A percentile compares a stretch with the other conserved stretches of the same genome.
Evolutionary conservation across 2,329 filamentous ascomycete species (phyloP).

Genomic region (Diaporthe humulicola): DNA sequence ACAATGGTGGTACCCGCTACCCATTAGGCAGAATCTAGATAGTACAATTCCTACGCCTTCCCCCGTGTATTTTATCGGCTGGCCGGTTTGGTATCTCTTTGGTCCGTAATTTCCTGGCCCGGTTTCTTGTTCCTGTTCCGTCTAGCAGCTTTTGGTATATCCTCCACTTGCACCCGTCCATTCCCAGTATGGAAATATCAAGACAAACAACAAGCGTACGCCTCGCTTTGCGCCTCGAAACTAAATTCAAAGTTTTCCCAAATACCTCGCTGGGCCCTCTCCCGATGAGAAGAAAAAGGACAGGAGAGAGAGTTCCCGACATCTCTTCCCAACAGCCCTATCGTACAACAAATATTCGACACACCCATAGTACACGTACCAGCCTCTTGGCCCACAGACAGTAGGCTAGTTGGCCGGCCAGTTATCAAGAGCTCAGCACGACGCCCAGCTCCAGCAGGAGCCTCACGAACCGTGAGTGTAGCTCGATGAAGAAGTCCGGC

Average conservation of each 20-base stretch:
- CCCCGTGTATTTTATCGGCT: slow-evolving; percentile 7
- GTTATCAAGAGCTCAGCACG: slow-evolving; percentile 60
- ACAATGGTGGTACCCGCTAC: background rate
- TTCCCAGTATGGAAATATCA: background rate
- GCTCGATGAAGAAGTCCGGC: slow-evolving; percentile 77
- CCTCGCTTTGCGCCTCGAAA: slow-evolving; percentile 19
- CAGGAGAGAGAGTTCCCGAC: background rate
- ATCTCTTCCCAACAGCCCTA: background rate
- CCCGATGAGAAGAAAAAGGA: background rate
- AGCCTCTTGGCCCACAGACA: background rate
- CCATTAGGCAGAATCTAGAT: background rate
- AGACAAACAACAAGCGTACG: slow-evolving; percentile 11
- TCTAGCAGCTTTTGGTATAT: slow-evolving; percentile 35
- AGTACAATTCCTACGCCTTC: background rate
- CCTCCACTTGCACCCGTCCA: slow-evolving; percentile 19
- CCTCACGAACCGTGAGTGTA: slow-evolving; percentile 74
- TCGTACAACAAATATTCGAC: slow-evolving; percentile 15
- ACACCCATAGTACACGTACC: background rate
- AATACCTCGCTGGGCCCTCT: background rate
- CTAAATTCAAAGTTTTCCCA: background rate
- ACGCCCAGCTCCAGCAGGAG: slow-evolving; percentile 72
- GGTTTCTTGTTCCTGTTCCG: background rate
- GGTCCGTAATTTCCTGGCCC: background rate
- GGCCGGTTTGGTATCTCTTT: background rate
- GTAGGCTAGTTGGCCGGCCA: too few relatives aligned